Evolutionary conservation across 2,329 filamentous ascomycete species (phyloP).

Genomic region (Beauveria rudraprayagi): DNA sequence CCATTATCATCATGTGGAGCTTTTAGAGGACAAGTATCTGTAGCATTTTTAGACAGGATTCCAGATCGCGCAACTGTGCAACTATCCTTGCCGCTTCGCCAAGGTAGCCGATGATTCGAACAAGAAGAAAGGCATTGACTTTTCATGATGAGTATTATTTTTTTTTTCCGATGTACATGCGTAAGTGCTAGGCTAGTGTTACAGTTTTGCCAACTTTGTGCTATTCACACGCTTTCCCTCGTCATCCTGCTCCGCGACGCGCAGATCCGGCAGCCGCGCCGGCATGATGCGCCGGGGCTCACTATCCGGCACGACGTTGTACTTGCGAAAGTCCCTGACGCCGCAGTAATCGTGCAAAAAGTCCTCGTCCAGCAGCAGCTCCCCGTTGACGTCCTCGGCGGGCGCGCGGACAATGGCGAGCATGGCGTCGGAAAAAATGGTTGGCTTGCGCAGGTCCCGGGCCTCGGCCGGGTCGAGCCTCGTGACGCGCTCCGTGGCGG

Average conservation of each 20-base stretch:
- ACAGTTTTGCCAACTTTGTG: conserved; percentile 35
- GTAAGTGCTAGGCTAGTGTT: not conserved
- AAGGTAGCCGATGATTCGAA: no score
- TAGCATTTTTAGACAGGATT: conserved; percentile 5
- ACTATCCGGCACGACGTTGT: conserved; percentile 57
- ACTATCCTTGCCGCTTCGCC: not conserved
- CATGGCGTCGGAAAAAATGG: conserved; percentile 74
- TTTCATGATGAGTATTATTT: no score
- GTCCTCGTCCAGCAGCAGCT: conserved; percentile 70
- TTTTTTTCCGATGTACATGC: not conserved
- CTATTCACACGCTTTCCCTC: conserved; percentile 69
- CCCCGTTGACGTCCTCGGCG: conserved; percentile 56
- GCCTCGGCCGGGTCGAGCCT: conserved; percentile 35
- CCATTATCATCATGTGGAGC: conserved; percentile 15
- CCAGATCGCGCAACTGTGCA: not conserved
- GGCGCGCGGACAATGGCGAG: conserved; percentile 60
- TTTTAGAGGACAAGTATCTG: conserved; percentile 12
- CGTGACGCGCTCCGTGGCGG: conserved; percentile 54
- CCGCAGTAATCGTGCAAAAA: conserved; percentile 59
- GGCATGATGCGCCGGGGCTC: conserved; percentile 74
- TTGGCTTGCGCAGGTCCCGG: conserved; percentile 57
- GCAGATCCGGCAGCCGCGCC: conserved; percentile 55
- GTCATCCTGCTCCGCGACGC: conserved; percentile 70
- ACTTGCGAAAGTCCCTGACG: conserved; percentile 63
- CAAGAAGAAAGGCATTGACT: no score